Evolutionary conservation across 495 filamentous ascomycete genomes (phyloP), one percentile per base, ranked within the genome.

Genomic region (Penicillium desertorum): DNA sequence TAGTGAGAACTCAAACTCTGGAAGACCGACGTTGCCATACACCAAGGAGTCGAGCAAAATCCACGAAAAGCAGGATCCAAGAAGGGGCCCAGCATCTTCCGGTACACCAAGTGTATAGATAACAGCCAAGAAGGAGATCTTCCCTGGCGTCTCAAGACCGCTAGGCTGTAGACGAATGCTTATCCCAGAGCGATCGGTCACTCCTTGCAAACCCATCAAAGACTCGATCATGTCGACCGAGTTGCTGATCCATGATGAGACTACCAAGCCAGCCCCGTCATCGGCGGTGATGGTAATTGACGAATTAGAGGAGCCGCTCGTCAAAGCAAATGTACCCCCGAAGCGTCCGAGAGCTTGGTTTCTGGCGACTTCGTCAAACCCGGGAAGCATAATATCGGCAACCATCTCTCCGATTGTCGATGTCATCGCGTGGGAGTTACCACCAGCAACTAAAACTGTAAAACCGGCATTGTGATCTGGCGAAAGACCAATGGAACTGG

Each of bases 401-500:
- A 80, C 42, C 10, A 72, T 65, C 1, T 75, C 74, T 1, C 72
- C 57, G 14, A 74, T 47, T 9, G 39, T 39, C 1, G 54, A 11
- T 46, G 45, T 47, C 30, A 45, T 20, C 20, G 29, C 45, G 63
- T 63, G 39, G 64, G 61, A 6, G 61, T 55, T 45, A 51, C 36
- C 8, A 7, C 81, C 80, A 5, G 73, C 79, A 12, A 66, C 68
- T 2, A 83, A 62, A 8, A 86, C 59, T 0, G 72, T 73, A 34
- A 81, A 81, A 47, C 82, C 81, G n/a, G 80, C 66, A 47, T 71
- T 74, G 59, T 82, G 79, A 62, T 83, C 82, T 0, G 81, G 80
- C 27, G 77, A 65, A 0, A 85, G 66, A 1, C 67, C 76, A 17
- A 84, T 23, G 4, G 76, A 52, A 47, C 71, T 68, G 30, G 78